A percentile compares a stretch with the other conserved stretches of the same genome.
Evolutionary conservation across 306 rosid species (phyloP).

Genomic region (Glycine tomentella): DNA sequence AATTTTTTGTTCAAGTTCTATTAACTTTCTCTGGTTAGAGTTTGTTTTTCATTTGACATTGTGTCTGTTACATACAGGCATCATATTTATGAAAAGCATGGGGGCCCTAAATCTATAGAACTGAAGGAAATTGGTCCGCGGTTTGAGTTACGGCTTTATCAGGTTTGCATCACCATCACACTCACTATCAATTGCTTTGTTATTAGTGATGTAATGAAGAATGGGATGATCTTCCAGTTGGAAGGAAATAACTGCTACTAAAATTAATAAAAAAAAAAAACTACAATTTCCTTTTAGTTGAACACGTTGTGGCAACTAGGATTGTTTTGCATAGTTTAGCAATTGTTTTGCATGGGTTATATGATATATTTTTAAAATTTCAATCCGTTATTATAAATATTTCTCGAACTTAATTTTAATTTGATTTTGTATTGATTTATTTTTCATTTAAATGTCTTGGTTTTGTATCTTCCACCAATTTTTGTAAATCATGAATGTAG

Average conservation of each 20-base stretch:
- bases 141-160: slow-evolving; percentile 77
- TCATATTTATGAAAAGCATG: slow-evolving; percentile 82
- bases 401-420: neutral
- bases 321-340: neutral
- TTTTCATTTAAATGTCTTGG: neutral
- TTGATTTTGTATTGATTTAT: neutral
- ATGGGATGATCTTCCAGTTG: too few species aligned
- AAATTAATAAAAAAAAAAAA: neutral
- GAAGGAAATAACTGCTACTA: too few species aligned
- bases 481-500: too few species aligned
- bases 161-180: slow-evolving; percentile 59
- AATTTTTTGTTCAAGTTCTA: too few species aligned
- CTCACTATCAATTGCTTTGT: slow-evolving; percentile 30
- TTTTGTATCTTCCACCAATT: too few species aligned
- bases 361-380: neutral
- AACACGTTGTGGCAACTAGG: slow-evolving; percentile 2
- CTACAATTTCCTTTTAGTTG: neutral
- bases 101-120: slow-evolving; percentile 82
- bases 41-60: slow-evolving; percentile 19
- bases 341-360: neutral
- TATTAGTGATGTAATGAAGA: neutral
- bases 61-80: slow-evolving; percentile 61
- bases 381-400: neutral
- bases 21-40: neutral
- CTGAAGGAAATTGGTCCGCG: slow-evolving; percentile 98